Percentiles rank a stretch among this genome's conserved stretches.
Conservation (phyloP, 1,284 basidiomycete genomes). For the Sparassis latifolia region DNA sequence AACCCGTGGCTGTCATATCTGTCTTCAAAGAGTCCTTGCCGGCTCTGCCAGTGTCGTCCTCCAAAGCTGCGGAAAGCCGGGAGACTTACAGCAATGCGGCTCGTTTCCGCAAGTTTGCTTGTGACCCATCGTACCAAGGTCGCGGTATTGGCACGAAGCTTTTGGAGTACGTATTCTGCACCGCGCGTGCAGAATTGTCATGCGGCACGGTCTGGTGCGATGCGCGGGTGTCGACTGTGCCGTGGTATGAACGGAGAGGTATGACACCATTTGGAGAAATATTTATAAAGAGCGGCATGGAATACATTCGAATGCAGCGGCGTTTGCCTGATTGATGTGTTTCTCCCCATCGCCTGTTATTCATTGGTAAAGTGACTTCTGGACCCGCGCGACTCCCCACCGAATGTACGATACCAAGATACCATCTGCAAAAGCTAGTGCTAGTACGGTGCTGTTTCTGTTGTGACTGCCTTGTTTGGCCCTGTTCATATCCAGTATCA, state of each 20-base stretch:
- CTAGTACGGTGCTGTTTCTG: too few species aligned
- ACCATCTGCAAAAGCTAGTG: too few species aligned
- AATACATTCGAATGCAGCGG: slow-evolving; percentile 44
- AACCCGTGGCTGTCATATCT: slow-evolving; percentile 47
- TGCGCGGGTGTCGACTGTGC: slow-evolving; percentile 36
- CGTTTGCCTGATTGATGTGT: not conserved
- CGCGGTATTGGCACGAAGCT: slow-evolving; percentile 47
- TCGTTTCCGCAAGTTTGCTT: slow-evolving; percentile 61
- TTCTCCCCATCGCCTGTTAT: too few species aligned
- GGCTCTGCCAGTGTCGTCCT: slow-evolving; percentile 3
- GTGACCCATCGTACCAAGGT: slow-evolving; percentile 37
- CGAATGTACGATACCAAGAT: too few species aligned
- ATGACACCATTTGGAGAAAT: slow-evolving; percentile 39
- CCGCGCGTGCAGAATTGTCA: slow-evolving; percentile 31
- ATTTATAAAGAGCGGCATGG: slow-evolving; percentile 46
- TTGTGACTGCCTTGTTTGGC: too few species aligned
- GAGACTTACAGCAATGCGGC: slow-evolving; percentile 17
- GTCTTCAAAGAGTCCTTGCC: slow-evolving; percentile 44
- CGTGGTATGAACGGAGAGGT: slow-evolving; percentile 51
- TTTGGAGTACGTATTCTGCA: slow-evolving; percentile 34
- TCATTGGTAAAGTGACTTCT: too few species aligned
- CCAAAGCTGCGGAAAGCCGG: not conserved
- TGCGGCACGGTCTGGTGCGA: slow-evolving; percentile 49
- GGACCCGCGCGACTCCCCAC: too few species aligned
- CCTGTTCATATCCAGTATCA: too few species aligned